These are phyloP conservation scores for Achaetomiella virescens DNA, from an alignment of 495 filamentous ascomycete genomes.

Conservation along the genomic window DNA sequence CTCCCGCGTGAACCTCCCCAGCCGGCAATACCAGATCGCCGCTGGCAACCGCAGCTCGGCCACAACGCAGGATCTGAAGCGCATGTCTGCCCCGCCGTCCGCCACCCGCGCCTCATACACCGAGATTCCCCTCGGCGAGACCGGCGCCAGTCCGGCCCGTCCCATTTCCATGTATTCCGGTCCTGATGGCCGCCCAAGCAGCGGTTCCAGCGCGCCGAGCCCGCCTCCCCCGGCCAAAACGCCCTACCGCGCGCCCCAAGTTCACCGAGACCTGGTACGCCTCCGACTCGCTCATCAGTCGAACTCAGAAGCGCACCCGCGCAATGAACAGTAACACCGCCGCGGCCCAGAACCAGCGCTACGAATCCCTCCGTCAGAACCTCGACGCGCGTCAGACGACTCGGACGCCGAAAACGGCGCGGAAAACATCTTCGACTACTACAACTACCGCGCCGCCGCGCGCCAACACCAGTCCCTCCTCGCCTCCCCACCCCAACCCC, in stretches of 20 bases:
- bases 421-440: constrained; percentile 13
- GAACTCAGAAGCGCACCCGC: constrained; percentile 41
- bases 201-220: constrained; percentile 17
- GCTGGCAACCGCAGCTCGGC: constrained; percentile 38
- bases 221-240: constrained; percentile 28
- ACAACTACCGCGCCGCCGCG: constrained; percentile 8
- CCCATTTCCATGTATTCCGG: constrained; percentile 18
- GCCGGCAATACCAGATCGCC: constrained; percentile 44
- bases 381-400: constrained; percentile 33
- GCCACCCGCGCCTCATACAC: constrained; percentile 32
- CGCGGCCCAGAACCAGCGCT: constrained; percentile 28
- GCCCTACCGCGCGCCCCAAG: constrained; percentile 48
- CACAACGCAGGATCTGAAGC: constrained; percentile 37
- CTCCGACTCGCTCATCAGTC: constrained; percentile 47
- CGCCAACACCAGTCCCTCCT: constrained; percentile 21
- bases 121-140: constrained; percentile 35
- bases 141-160: constrained; percentile 24
- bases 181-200: constrained; percentile 21
- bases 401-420: constrained; percentile 26
- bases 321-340: constrained; percentile 35
- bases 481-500: constrained; percentile 36
- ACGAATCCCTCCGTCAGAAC: constrained; percentile 31
- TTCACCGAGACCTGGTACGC: constrained; percentile 57
- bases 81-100: constrained; percentile 31
- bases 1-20: constrained; percentile 46